phyloP scores from a whole-genome alignment of 441 rosid species.

The Euphorbia schlechtendalii region DNA sequence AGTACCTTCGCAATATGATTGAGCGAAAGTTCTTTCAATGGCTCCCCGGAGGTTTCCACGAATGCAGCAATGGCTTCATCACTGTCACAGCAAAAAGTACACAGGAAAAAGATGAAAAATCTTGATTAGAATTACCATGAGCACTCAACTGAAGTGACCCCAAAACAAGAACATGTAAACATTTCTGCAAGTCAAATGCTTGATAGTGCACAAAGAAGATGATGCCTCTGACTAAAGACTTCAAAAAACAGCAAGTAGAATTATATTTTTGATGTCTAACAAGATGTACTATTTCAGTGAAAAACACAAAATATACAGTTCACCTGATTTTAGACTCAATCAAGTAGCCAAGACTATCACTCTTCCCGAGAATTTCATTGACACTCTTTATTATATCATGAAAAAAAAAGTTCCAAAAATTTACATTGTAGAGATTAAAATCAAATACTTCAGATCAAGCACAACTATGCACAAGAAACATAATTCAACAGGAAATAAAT shows the following conservation, averaged over 20 bases:
- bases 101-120: too few species aligned
- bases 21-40: slow-evolving; percentile 56
- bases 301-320: not conserved
- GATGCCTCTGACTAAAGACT: too few species aligned
- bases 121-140: too few species aligned
- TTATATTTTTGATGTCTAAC: not conserved
- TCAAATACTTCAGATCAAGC: too few species aligned
- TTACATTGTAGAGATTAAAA: too few species aligned
- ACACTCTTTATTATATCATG: not conserved
- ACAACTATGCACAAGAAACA: not conserved
- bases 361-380: not conserved
- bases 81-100: slow-evolving; percentile 27
- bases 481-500: not conserved
- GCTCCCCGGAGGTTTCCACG: slow-evolving; percentile 65
- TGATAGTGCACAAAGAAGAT: too few species aligned
- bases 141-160: slow-evolving; percentile 3
- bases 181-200: too few species aligned
- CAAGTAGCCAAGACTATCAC: not conserved
- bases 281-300: too few species aligned
- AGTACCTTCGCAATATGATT: slow-evolving; percentile 67
- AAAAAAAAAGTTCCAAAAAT: too few species aligned
- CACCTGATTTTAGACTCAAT: too few species aligned
- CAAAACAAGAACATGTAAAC: too few species aligned
- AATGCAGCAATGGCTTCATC: slow-evolving; percentile 94
- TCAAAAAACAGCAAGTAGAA: too few species aligned